Conservation (phyloP, 768 basidiomycete species). For the Kwoniella shandongensis region DNA sequence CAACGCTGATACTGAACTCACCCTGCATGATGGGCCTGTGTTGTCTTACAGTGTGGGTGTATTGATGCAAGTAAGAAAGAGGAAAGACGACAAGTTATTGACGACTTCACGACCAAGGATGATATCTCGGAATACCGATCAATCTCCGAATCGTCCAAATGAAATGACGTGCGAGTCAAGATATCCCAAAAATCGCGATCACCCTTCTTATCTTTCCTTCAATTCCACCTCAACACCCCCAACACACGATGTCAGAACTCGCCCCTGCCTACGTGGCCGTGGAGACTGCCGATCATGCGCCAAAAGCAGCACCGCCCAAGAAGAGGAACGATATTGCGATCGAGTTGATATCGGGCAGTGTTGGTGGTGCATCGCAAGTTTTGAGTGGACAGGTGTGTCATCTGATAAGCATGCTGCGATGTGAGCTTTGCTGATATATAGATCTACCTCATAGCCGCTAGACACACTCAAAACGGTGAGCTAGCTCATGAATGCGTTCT, state of each 20-base stretch:
- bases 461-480: conserved; percentile 52
- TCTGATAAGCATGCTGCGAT: background rate
- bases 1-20: conserved; percentile 5
- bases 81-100: background rate
- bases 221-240: background rate
- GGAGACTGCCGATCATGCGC: conserved; percentile 25
- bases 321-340: conserved; percentile 47
- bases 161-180: too few species aligned
- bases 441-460: conserved; percentile 35
- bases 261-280: background rate
- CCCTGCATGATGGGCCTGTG: conserved; percentile 24
- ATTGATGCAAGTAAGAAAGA: background rate
- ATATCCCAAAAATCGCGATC: background rate
- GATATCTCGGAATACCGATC: too few species aligned
- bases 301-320: conserved; percentile 28
- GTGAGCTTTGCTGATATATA: background rate
- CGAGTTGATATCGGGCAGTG: conserved; percentile 75
- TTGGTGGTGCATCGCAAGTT: conserved; percentile 90
- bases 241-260: conserved; percentile 26
- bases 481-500: background rate
- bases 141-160: too few species aligned
- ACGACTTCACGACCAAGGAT: too few species aligned
- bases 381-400: conserved; percentile 79
- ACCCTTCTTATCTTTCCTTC: background rate
- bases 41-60: background rate